A percentile compares a stretch with the other conserved stretches of the same genome.
Evolutionary conservation across 2,329 filamentous ascomycete genomes (phyloP).

Genomic region (Colletotrichum eremochloae): DNA sequence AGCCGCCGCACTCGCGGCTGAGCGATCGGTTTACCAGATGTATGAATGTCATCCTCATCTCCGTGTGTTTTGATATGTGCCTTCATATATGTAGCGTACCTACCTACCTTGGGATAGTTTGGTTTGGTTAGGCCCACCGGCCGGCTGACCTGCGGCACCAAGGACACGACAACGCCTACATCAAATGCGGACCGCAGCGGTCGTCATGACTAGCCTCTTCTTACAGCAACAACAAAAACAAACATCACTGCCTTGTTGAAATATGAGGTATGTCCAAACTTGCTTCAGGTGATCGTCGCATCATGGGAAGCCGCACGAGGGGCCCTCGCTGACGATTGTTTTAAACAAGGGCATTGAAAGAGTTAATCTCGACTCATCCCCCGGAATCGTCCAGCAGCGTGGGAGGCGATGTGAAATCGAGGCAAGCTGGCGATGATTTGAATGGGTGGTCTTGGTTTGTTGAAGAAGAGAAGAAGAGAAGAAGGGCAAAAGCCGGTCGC

Average conservation of each 20-base stretch:
- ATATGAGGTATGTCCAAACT: constrained; percentile 63
- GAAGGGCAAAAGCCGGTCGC: constrained; percentile 36
- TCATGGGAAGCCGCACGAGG: constrained; percentile 73
- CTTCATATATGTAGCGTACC: constrained; percentile 4
- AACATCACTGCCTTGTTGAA: constrained; percentile 17
- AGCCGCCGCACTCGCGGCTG: constrained; percentile 41
- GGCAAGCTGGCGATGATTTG: constrained; percentile 57
- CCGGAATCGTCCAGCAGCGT: constrained; percentile 64
- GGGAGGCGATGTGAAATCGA: constrained; percentile 46
- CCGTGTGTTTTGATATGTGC: not conserved
- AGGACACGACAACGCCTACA: not conserved
- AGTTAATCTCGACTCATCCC: constrained; percentile 70
- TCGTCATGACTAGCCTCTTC: not conserved
- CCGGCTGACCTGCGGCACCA: not conserved
- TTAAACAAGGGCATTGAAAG: constrained; percentile 69
- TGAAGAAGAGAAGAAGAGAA: constrained; percentile 50
- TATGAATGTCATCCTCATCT: constrained; percentile 37
- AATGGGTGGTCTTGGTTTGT: constrained; percentile 61
- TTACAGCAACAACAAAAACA: not conserved
- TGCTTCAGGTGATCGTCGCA: constrained; percentile 77
- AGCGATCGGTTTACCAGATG: constrained; percentile 44
- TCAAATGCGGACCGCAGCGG: not conserved
- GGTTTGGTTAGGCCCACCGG: not conserved
- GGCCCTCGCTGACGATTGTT: constrained; percentile 78
- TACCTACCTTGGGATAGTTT: constrained; percentile 22